Percentiles rank a stretch among this genome's conserved stretches.
Conservation (phyloP, 176 grass and related monocot species). For the Hyparrhenia diplandra region DNA sequence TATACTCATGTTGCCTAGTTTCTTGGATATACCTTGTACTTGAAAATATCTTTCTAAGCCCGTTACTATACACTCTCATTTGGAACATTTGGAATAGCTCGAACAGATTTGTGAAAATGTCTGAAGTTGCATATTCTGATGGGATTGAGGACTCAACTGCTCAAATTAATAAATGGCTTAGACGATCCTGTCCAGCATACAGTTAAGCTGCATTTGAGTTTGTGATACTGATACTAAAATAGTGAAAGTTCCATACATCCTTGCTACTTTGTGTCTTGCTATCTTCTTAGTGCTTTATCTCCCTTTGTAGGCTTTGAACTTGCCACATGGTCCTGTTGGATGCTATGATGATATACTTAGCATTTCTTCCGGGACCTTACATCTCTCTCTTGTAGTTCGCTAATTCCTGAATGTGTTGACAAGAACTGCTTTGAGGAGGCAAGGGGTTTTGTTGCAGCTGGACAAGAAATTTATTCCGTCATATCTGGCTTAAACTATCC, state of each 20-base stretch:
- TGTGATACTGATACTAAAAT: constrained; percentile 9
- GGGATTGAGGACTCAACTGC: constrained; percentile 44
- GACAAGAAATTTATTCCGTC: constrained; percentile 97
- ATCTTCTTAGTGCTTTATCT: constrained; percentile 26
- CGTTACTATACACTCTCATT: constrained; percentile 12
- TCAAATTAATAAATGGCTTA: constrained; percentile 75
- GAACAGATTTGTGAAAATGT: constrained; percentile 34
- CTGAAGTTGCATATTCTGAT: constrained; percentile 31
- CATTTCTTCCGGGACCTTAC: constrained; percentile 78
- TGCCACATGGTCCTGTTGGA: constrained; percentile 33
- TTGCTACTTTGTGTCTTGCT: constrained; percentile 17
- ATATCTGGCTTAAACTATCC: constrained; percentile 64
- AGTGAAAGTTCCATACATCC: not conserved
- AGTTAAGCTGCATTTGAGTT: constrained; percentile 55
- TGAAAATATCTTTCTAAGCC: constrained; percentile 6
- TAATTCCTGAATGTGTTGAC: constrained; percentile 77
- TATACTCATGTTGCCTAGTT: constrained; percentile 34
- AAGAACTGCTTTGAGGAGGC: constrained; percentile 75
- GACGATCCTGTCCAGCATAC: constrained; percentile 35
- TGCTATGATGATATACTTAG: constrained; percentile 64
- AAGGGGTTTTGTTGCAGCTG: constrained; percentile 83
- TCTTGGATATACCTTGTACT: constrained; percentile 13
- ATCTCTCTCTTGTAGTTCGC: constrained; percentile 60
- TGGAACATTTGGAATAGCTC: constrained; percentile 20
- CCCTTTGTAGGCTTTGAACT: constrained; percentile 41